phyloP scores from a whole-genome alignment of 2,329 filamentous ascomycete genomes.

The Colletotrichum somersetense region DNA sequence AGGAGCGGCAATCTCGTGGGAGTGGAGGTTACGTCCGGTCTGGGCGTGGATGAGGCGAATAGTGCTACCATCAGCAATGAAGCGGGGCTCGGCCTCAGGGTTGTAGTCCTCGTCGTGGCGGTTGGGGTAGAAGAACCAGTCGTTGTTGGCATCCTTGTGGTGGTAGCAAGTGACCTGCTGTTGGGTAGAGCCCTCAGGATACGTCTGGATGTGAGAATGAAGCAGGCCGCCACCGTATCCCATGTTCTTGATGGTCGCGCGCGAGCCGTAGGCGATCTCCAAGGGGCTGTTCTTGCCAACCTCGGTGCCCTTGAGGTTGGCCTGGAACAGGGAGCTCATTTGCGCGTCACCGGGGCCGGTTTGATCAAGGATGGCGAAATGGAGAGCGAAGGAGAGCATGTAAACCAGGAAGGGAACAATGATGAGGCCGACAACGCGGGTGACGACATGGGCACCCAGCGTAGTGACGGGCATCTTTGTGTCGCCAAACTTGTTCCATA shows the following conservation, averaged over 20 bases:
- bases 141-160: slow-evolving; percentile 99
- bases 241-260: slow-evolving; percentile 98
- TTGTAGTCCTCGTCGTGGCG: slow-evolving; percentile 81
- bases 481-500: slow-evolving; percentile 98
- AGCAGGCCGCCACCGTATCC: slow-evolving; percentile 96
- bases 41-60: slow-evolving; percentile 94
- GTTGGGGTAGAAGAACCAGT: slow-evolving; percentile 99
- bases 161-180: slow-evolving; percentile 99
- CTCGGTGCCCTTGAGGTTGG: slow-evolving; percentile 92
- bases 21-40: slow-evolving; percentile 97
- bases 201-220: slow-evolving; percentile 96
- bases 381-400: slow-evolving; percentile 93
- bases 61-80: slow-evolving; percentile 80
- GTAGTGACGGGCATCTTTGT: slow-evolving; percentile 83
- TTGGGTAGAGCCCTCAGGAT: slow-evolving; percentile 91
- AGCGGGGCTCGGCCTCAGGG: slow-evolving; percentile 77
- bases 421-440: slow-evolving; percentile 89
- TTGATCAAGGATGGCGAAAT: slow-evolving; percentile 94
- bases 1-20: slow-evolving; percentile 89
- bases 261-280: slow-evolving; percentile 89
- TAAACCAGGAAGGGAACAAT: slow-evolving; percentile 91
- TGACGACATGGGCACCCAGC: slow-evolving; percentile 82
- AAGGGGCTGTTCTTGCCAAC: slow-evolving; percentile 95
- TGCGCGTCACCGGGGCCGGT: slow-evolving; percentile 98
- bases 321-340: slow-evolving; percentile 99